phyloP scores from a whole-genome alignment of 768 basidiomycete species.

The Postia placenta region DNA sequence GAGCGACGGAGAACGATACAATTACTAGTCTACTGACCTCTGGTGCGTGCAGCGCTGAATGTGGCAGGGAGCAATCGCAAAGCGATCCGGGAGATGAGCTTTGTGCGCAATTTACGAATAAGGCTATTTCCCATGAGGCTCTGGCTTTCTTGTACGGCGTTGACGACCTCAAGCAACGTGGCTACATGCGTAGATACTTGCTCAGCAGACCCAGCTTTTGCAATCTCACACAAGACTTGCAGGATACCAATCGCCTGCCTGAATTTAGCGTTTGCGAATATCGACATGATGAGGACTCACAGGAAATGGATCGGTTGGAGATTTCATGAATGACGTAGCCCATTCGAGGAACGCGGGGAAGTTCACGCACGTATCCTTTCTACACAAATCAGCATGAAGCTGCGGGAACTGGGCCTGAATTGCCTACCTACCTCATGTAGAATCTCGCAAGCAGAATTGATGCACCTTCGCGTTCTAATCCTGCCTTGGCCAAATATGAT shows the following conservation, averaged over 20 bases:
- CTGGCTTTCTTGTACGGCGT: slow-evolving; percentile 34
- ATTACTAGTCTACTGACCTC: neutral
- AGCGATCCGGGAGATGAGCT: slow-evolving; percentile 61
- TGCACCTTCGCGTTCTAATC: slow-evolving; percentile 81
- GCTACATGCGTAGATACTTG: slow-evolving; percentile 40
- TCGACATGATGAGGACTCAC: slow-evolving; percentile 40
- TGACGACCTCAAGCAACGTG: slow-evolving; percentile 40
- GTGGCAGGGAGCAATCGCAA: slow-evolving; percentile 54
- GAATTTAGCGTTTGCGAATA: too few relatives aligned
- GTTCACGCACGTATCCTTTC: slow-evolving; percentile 50
- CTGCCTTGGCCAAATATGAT: slow-evolving; percentile 54
- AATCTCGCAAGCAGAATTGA: slow-evolving; percentile 75
- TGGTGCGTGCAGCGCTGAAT: slow-evolving; percentile 16
- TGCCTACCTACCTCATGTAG: slow-evolving; percentile 60
- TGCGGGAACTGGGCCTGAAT: slow-evolving; percentile 6
- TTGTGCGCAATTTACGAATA: slow-evolving; percentile 62
- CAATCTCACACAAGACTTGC: slow-evolving; percentile 64
- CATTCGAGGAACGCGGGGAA: slow-evolving; percentile 50
- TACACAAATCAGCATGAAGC: slow-evolving; percentile 21
- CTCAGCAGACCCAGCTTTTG: slow-evolving; percentile 55
- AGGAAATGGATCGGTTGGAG: slow-evolving; percentile 39
- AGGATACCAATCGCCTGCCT: slow-evolving; percentile 68
- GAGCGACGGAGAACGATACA: neutral
- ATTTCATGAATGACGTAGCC: slow-evolving; percentile 34
- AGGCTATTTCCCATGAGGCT: slow-evolving; percentile 51